Conservation (phyloP, 352 stramenopile genomes). For the Elongisporangium prolatum region DNA sequence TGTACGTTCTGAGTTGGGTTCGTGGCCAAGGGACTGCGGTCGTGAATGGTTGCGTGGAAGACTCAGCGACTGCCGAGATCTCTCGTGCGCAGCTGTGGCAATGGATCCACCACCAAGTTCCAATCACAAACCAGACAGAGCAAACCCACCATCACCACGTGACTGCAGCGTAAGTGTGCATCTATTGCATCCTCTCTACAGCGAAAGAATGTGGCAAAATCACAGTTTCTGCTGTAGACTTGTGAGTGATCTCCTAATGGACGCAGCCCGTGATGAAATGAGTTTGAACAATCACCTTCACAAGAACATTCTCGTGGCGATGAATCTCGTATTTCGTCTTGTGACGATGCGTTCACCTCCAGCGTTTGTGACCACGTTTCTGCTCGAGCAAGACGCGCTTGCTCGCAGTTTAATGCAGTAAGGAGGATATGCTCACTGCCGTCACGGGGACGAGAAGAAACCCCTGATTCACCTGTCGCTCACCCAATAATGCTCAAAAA, state of each 20-base stretch:
- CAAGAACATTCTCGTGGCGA: slow-evolving; percentile 37
- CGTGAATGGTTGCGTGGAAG: slow-evolving; percentile 91
- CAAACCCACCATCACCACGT: slow-evolving; percentile 11
- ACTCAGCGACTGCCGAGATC: slow-evolving; percentile 94
- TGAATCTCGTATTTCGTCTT: slow-evolving; percentile 52
- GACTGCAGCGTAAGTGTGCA: slow-evolving; percentile 29
- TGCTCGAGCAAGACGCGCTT: slow-evolving; percentile 56
- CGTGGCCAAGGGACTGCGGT: slow-evolving; percentile 86
- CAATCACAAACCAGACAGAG: slow-evolving; percentile 19
- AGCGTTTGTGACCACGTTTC: slow-evolving; percentile 63
- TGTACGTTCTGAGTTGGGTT: slow-evolving; percentile 91
- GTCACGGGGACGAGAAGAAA: slow-evolving; percentile 7
- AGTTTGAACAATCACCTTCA: slow-evolving; percentile 11
- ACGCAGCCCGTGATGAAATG: slow-evolving; percentile 25
- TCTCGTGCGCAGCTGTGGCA: slow-evolving; percentile 91
- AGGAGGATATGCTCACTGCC: background rate
- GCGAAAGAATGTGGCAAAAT: background rate
- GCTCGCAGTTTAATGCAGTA: slow-evolving; percentile 29
- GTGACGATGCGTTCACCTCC: slow-evolving; percentile 53
- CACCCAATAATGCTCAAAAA: background rate
- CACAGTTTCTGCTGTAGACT: slow-evolving; percentile 20
- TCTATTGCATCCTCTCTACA: background rate
- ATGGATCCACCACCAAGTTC: slow-evolving; percentile 59
- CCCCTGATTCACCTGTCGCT: background rate
- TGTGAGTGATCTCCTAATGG: slow-evolving; percentile 39